Percentiles rank a stretch among this genome's conserved stretches.
Conservation (phyloP, 805 yeast species). For the Sugiyamaella lignohabitans region DNA sequence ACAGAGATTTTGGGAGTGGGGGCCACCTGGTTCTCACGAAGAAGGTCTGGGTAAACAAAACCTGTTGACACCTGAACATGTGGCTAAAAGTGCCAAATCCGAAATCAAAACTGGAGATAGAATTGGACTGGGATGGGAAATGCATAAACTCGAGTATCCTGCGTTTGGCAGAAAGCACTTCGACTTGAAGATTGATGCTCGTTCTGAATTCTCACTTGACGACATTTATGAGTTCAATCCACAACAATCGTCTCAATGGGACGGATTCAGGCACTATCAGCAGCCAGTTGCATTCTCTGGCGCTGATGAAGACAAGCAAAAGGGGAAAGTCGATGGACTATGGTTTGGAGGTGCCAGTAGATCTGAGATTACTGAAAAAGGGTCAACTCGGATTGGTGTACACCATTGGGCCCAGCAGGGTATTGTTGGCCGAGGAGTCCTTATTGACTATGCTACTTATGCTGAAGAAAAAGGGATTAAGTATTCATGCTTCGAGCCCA, state of each 20-base stretch:
- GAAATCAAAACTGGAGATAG: slow-evolving; percentile 24
- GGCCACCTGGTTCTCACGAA: slow-evolving; percentile 26
- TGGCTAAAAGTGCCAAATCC: slow-evolving; percentile 17
- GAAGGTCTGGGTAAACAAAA: slow-evolving; percentile 27
- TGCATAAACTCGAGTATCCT: slow-evolving; percentile 20
- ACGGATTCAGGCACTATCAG: slow-evolving; percentile 30
- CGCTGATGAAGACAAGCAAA: slow-evolving; percentile 2
- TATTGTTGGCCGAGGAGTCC: slow-evolving; percentile 32
- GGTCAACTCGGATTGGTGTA: slow-evolving; percentile 17
- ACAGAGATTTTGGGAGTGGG: slow-evolving; percentile 27
- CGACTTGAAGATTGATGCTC: slow-evolving; percentile 1
- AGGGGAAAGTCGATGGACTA: slow-evolving; percentile 8
- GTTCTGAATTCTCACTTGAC: slow-evolving; percentile 17
- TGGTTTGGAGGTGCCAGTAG: slow-evolving; percentile 23
- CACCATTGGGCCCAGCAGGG: slow-evolving; percentile 29
- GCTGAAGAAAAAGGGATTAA: slow-evolving; percentile 26
- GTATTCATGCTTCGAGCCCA: slow-evolving; percentile 25
- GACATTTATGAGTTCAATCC: slow-evolving; percentile 29
- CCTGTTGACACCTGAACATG: slow-evolving; percentile 22
- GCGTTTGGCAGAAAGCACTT: slow-evolving; percentile 14
- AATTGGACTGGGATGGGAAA: slow-evolving; percentile 21
- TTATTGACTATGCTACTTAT: slow-evolving; percentile 30
- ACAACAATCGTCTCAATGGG: slow-evolving; percentile 32
- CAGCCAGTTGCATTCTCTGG: slow-evolving; percentile 16
- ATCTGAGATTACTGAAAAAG: slow-evolving; percentile 19